Percentiles rank a stretch among this genome's conserved stretches.
Conservation (phyloP, 192 early-diverging fungal species). For the Rhizophagus clarus region DNA sequence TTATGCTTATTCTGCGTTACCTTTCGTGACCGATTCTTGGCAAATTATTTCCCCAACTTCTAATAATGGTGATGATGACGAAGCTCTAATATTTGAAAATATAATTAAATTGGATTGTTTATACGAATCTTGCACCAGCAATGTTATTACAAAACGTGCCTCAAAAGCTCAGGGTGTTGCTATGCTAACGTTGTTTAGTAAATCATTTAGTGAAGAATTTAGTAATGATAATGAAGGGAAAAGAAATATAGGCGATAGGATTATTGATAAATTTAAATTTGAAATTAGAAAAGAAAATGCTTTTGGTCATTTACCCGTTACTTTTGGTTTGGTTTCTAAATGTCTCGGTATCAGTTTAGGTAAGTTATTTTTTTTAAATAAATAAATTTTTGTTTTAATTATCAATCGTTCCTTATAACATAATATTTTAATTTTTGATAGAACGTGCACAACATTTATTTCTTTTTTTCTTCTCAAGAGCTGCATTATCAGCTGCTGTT, state of each 20-base stretch:
- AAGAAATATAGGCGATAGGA: background rate
- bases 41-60: slow-evolving; percentile 1
- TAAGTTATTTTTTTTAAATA: slow-evolving; percentile 7
- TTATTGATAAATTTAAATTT: slow-evolving; percentile 42
- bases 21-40: slow-evolving; percentile 67
- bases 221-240: background rate
- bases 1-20: slow-evolving; percentile 68
- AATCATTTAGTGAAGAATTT: slow-evolving; percentile 53
- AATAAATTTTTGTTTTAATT: background rate
- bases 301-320: slow-evolving; percentile 77
- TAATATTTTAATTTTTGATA: slow-evolving; percentile 29
- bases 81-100: slow-evolving; percentile 24
- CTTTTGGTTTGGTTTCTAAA: slow-evolving; percentile 73
- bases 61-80: slow-evolving; percentile 15
- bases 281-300: slow-evolving; percentile 39
- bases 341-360: slow-evolving; percentile 47
- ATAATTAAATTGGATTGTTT: slow-evolving; percentile 44
- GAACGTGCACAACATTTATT: slow-evolving; percentile 74
- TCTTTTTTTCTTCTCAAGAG: slow-evolving; percentile 84
- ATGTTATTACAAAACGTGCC: slow-evolving; percentile 66
- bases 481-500: slow-evolving; percentile 85
- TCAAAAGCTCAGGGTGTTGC: slow-evolving; percentile 70
- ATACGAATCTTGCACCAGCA: slow-evolving; percentile 54
- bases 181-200: slow-evolving; percentile 62
- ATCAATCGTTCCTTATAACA: background rate